A percentile compares a stretch with the other conserved stretches of the same genome.
Evolutionary conservation across 768 basidiomycete genomes (phyloP).

Genomic region (Pleurotus tuber-regium): DNA sequence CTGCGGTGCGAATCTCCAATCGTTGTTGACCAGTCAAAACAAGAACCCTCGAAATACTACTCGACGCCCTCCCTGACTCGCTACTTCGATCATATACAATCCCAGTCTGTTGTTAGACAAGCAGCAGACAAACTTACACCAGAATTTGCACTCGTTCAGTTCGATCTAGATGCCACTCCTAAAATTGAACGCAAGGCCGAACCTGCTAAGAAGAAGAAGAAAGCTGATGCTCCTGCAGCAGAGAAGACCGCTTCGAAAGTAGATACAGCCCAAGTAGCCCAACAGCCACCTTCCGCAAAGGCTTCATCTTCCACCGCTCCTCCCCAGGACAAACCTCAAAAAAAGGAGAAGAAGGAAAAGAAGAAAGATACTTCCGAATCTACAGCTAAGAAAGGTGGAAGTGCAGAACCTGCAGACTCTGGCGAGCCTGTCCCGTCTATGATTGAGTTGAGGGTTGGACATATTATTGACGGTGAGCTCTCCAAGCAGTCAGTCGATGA

Average conservation of each 20-base stretch:
- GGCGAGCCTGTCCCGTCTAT: slow-evolving; percentile 91
- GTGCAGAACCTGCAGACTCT: slow-evolving; percentile 56
- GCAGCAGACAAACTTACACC: slow-evolving; percentile 49
- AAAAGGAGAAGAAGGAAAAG: slow-evolving; percentile 62
- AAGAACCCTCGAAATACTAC: slow-evolving; percentile 73
- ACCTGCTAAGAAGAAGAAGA: slow-evolving; percentile 69
- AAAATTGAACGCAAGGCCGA: slow-evolving; percentile 69
- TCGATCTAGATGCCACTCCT: slow-evolving; percentile 80
- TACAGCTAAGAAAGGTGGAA: slow-evolving; percentile 40
- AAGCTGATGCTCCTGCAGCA: slow-evolving; percentile 23
- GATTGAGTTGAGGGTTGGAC: slow-evolving; percentile 95
- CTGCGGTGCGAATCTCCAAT: background rate
- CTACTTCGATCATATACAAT: slow-evolving; percentile 95
- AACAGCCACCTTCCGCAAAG: background rate
- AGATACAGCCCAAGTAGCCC: slow-evolving; percentile 7
- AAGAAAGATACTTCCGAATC: slow-evolving; percentile 41
- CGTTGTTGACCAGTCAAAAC: slow-evolving; percentile 51
- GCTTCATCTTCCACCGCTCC: slow-evolving; percentile 6
- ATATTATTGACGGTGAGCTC: slow-evolving; percentile 80
- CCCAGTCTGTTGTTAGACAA: slow-evolving; percentile 56
- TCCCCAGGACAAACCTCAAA: slow-evolving; percentile 29
- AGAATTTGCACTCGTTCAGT: slow-evolving; percentile 53
- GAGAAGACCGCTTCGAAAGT: slow-evolving; percentile 26
- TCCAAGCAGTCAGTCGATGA: background rate
- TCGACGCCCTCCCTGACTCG: slow-evolving; percentile 81